phyloP scores from a whole-genome alignment of 2,329 filamentous ascomycete genomes.

The Scolecobasidium constrictum region DNA sequence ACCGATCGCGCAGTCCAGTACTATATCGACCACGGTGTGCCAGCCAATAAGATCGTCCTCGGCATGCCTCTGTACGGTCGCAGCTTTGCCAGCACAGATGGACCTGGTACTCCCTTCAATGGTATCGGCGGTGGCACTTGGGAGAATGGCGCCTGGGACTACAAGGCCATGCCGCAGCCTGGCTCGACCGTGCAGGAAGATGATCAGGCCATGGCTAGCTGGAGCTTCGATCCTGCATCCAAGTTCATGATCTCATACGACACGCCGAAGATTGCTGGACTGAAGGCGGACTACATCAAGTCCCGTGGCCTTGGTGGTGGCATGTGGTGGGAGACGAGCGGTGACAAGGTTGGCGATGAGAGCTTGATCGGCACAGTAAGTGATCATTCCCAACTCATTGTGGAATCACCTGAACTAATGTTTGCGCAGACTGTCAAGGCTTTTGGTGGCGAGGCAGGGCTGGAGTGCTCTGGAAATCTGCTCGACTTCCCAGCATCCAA shows the following conservation, averaged over 20 bases:
- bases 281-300: conserved; percentile 64
- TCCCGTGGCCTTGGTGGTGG: conserved; percentile 61
- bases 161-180: conserved; percentile 62
- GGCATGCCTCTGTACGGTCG: conserved; percentile 92
- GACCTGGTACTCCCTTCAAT: conserved; percentile 55
- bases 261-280: conserved; percentile 52
- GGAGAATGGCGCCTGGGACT: conserved; percentile 82
- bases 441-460: conserved; percentile 27
- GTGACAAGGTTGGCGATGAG: conserved; percentile 52
- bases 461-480: conserved; percentile 38
- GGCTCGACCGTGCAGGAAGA: conserved; percentile 58
- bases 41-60: conserved; percentile 64
- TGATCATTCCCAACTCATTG: conserved; percentile 41
- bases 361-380: conserved; percentile 48
- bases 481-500: conserved; percentile 40
- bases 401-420: conserved; percentile 40
- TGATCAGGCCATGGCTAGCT: conserved; percentile 55
- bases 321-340: conserved; percentile 97
- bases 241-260: conserved; percentile 68
- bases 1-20: conserved; percentile 58
- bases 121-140: conserved; percentile 72
- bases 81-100: conserved; percentile 68
- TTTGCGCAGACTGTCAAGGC: conserved; percentile 21
- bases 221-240: conserved; percentile 56
- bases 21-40: conserved; percentile 54